These are phyloP conservation scores for Bauhinia variegata DNA, from an alignment of 306 rosid species.

Conservation along the genomic window DNA sequence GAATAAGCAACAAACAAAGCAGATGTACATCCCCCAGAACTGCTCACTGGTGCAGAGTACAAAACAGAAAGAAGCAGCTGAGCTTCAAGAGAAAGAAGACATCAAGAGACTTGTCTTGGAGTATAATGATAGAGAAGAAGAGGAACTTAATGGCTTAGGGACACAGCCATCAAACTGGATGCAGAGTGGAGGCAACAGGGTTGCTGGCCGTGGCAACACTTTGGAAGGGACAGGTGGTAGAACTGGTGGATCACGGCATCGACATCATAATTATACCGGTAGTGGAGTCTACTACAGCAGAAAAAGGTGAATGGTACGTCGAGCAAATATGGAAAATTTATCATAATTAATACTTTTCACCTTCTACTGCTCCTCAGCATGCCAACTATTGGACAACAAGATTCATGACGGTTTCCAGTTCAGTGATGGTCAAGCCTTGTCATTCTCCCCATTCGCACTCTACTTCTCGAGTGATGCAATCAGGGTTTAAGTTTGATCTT, in stretches of 20 bases:
- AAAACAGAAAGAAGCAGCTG: slow-evolving; percentile 98
- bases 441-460: slow-evolving; percentile 6
- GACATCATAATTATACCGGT: slow-evolving; percentile 70
- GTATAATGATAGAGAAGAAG: slow-evolving; percentile 97
- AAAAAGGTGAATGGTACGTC: slow-evolving; percentile 52
- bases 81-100: slow-evolving; percentile 98
- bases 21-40: slow-evolving; percentile 92
- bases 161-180: slow-evolving; percentile 76
- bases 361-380: slow-evolving; percentile 31
- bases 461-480: slow-evolving; percentile 3
- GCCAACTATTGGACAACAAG: slow-evolving; percentile 26
- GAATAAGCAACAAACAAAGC: slow-evolving; percentile 93
- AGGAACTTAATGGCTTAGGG: slow-evolving; percentile 88
- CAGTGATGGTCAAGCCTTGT: slow-evolving; percentile 16
- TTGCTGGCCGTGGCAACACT: slow-evolving; percentile 59
- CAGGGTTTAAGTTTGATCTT: slow-evolving; percentile 13
- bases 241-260: slow-evolving; percentile 71
- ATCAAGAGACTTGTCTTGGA: slow-evolving; percentile 93
- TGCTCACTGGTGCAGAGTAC: slow-evolving; percentile 94
- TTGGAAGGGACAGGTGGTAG: slow-evolving; percentile 73
- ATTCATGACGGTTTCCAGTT: slow-evolving; percentile 14
- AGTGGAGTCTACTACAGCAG: slow-evolving; percentile 71
- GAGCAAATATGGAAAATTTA: slow-evolving; percentile 19
- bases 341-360: slow-evolving; percentile 19
- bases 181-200: slow-evolving; percentile 63